Base-by-base conservation (phyloP, 768 basidiomycete species). In the Lactarius evosmus region DNA sequence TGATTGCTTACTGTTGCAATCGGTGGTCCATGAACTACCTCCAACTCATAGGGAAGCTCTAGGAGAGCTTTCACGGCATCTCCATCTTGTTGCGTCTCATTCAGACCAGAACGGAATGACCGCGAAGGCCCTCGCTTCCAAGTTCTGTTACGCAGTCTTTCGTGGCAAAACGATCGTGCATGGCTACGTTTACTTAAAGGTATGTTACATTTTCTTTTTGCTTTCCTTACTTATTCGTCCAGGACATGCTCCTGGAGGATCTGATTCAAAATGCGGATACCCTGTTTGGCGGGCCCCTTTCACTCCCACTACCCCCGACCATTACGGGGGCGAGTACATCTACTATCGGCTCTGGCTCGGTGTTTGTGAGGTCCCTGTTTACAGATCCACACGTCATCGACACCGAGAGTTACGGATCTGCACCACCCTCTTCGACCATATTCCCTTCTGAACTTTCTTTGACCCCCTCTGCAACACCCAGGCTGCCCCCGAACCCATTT, bases 61-160 rank as follows among this genome's bases (percentile, higher is more conserved):
- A 65, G 88, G 84, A 68, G 84, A 86, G 8, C 72, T 95, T 29
- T 74, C 95, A 25, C 93, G 95, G 66, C 95, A 96, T 73, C 82
- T 97, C 17, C 78, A 86, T 3, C 82, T 87, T 17, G 86, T 97
- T 14, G 83, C 85, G 3, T 77, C 85, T 4, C 78, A 79, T 41
- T 79, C 80, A 27, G 85, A 87, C 27, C 85, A 83, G 72, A 97
- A 95, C 72, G 95, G 95, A 75, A 97, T 97, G 95, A 94, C 93
- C 70, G 79, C 87, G 4, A 93, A 88, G 78, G 96, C 96, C 71
- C 78, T 97, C 27, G 91, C 93, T 3, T 94, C 96, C 52, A 87
- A 94, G 3, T 95, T 96, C 76, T 88, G 89, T 22, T 80, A 85
- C 9, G 92, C 93, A 27, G 84, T 97, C 52, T 95, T 97, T 68